Base-by-base conservation (phyloP, 2,329 filamentous ascomycete species). In the Ophiocordyceps sinensis region DNA sequence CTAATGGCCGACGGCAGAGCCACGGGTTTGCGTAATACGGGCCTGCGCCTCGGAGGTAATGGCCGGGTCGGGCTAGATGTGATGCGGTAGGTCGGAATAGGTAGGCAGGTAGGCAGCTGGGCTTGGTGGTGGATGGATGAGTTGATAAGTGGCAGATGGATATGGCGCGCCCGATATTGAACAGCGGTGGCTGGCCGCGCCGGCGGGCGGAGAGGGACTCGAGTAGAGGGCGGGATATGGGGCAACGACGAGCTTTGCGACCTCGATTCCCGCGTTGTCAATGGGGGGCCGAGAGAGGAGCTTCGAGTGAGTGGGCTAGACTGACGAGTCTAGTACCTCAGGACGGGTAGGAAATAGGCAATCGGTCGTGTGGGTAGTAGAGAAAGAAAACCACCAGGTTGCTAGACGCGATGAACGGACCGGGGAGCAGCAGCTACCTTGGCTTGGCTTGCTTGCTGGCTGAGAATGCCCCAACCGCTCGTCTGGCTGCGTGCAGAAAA, bases 21-120 rank as follows among this genome's bases (percentile, higher is more conserved):
- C 38, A 45, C 44, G 44, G 44, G 44, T 49, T 49, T 49, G 47
- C 47, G 47, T 49, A 45, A 49, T 49, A 49, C 47, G 45, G 47
- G 44, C 44, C 43, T 47, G 45, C 46, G 43, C 38, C 41, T 40
- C 28, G 28, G 37, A 37, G 37, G 37, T 9, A 28, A 36, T 39
- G 41, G 34, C 35, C 26, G 36, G 35, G 41, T 40, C 23, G 19
- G 41, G 41, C 37, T 39, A 37, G 37, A 14, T 39, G 41, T 28
- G 36, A 40, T 38, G 41, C 41, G 41, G 37, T 26, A 43, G 41
- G 38, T 40, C 29, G 38, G 38, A 29, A n/a, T 23, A 39, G 29
- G 38, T 13, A 31, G 14, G 28, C n/a, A 17, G 15, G 28, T 29
- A 28, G 30, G 6, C 28, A 17, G 36, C 1, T n/a, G 15, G 36